A percentile compares a stretch with the other conserved stretches of the same genome.
These are phyloP conservation scores for Penicillium sp. DNA, from an alignment of 2,329 filamentous ascomycete genomes.

Conservation along the genomic window DNA sequence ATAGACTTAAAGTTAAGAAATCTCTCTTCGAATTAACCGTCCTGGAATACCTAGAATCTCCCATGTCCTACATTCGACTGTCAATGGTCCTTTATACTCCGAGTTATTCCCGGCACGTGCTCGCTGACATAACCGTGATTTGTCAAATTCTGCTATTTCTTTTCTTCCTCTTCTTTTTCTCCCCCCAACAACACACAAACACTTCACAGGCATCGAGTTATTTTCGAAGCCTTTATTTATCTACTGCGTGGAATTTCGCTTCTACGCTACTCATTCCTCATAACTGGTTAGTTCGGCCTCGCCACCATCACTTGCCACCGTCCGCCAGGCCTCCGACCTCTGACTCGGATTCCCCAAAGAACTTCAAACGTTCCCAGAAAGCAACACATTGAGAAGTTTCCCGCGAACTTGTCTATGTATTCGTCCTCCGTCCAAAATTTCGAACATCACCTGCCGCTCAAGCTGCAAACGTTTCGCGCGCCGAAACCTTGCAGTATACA, in stretches of 20 bases:
- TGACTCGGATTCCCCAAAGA: slow-evolving; percentile 26
- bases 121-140: slow-evolving; percentile 23
- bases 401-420: slow-evolving; percentile 84
- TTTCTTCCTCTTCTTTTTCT: slow-evolving; percentile 15
- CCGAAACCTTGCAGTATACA: slow-evolving; percentile 89
- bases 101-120: slow-evolving; percentile 21
- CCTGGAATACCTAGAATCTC: not conserved
- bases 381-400: slow-evolving; percentile 30
- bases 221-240: slow-evolving; percentile 13
- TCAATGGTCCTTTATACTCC: not conserved
- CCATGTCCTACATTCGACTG: not conserved
- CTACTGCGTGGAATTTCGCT: slow-evolving; percentile 16
- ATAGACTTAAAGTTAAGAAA: not conserved
- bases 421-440: slow-evolving; percentile 93
- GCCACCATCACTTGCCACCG: slow-evolving; percentile 20
- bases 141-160: slow-evolving; percentile 22
- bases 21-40: no score
- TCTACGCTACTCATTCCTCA: slow-evolving; percentile 1
- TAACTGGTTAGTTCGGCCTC: slow-evolving; percentile 14
- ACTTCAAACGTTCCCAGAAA: slow-evolving; percentile 37
- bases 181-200: slow-evolving; percentile 8
- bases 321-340: slow-evolving; percentile 18
- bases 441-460: slow-evolving; percentile 88
- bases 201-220: slow-evolving; percentile 6
- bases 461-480: slow-evolving; percentile 96